Evolutionary conservation across 345 rosid species (phyloP), one percentile per base, ranked within the genome.

Genomic region (Noccaea caerulescens): DNA sequence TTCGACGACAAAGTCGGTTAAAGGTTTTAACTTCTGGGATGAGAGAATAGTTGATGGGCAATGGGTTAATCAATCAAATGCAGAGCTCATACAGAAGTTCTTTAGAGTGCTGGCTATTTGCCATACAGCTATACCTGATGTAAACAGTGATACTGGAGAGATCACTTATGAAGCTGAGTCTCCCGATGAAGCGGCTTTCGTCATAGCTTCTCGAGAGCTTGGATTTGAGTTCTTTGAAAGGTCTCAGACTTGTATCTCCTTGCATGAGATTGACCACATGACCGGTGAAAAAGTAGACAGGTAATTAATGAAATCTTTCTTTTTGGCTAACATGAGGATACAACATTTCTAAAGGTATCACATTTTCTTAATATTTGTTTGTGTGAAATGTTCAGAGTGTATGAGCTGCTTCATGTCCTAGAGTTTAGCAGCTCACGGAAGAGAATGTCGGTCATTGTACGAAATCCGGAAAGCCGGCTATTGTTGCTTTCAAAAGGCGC

Each of bases 401-500:
- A 93, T 64, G 69, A 84, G 71, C 87, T 93, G 34, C 97, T 93
- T 78, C 86, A 88, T 65, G 87, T 90, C 46, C 68, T 93, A 76
- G 98, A 91, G 79, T 93, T 91, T 84, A 86, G 84, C 64, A 86
- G 90, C 73, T 69, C 90, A 37, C 91, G 98, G 33, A 93, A 81
- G 79, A 85, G 92, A 78, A 93, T 93, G 98, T 93, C 98, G 14
- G 97, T 91, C 1, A 82, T 93, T 36, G 88, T 91, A n/a, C 82
- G 88, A 68, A 89, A 50, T 61, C 77, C 69, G 1, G 92, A 82
- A 73, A 63, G 83, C 45, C 82, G 68, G 68, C 47, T 93, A 46
- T 57, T 93, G 73, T 89, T 93, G 47, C 86, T 91, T 58, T 68
- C 84, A 52, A 93, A 93, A 85, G 98, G 97, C 2, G 94, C 98